Evolutionary conservation across 2,329 filamentous ascomycete genomes (phyloP).

Genomic region (Clarireedia monteithiana): DNA sequence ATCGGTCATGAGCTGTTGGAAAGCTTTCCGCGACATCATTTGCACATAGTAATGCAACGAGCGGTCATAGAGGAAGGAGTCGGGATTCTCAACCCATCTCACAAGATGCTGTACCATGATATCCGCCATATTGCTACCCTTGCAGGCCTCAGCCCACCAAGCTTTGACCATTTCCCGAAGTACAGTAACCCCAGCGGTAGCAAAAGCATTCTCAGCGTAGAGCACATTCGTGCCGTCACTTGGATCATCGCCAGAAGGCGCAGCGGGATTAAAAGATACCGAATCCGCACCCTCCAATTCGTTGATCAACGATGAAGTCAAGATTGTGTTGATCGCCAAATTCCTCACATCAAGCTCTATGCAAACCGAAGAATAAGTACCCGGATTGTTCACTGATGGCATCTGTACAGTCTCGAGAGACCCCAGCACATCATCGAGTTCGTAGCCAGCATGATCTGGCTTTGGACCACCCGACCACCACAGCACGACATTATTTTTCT

Average conservation of each 20-base stretch:
- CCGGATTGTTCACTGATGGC: conserved; percentile 87
- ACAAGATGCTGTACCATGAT: conserved; percentile 96
- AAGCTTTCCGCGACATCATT: conserved; percentile 96
- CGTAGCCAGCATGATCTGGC: conserved; percentile 92
- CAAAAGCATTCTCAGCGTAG: conserved; percentile 83
- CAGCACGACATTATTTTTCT: conserved; percentile 85
- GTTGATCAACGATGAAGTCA: conserved; percentile 94
- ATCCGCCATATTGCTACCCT: conserved; percentile 88
- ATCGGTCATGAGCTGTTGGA: conserved; percentile 94
- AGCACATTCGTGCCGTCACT: conserved; percentile 61
- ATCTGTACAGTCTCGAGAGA: conserved; percentile 82
- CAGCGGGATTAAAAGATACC: conserved; percentile 74
- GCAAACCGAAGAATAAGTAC: conserved; percentile 91
- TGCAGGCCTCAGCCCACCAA: conserved; percentile 95
- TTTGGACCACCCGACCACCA: conserved; percentile 91
- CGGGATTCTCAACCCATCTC: conserved; percentile 90
- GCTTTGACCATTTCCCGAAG: conserved; percentile 96
- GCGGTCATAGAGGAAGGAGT: conserved; percentile 90
- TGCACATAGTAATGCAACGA: conserved; percentile 96
- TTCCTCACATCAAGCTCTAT: conserved; percentile 93
- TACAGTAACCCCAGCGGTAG: conserved; percentile 83
- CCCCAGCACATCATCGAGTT: conserved; percentile 81
- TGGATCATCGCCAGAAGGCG: conserved; percentile 48
- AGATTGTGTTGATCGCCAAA: conserved; percentile 92
- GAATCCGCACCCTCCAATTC: conserved; percentile 88